Conservation (phyloP, 139 green algal genomes). For the Micromonas pusilla region DNA sequence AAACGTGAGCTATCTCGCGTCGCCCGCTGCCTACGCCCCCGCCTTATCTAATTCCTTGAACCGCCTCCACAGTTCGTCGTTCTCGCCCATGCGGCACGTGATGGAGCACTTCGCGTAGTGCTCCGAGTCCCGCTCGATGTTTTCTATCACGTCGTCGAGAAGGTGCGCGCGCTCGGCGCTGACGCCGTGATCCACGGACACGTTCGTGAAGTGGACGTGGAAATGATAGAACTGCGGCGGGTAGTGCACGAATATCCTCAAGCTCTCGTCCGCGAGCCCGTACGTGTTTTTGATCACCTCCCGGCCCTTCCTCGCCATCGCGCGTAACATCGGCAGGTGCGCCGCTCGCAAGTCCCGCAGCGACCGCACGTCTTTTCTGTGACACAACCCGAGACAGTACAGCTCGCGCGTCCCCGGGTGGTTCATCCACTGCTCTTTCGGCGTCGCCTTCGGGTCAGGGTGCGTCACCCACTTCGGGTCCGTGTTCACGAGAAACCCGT, state of each 20-base stretch:
- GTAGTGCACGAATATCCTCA: constrained; percentile 29
- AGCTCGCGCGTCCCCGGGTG: neutral
- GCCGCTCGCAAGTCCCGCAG: constrained; percentile 10
- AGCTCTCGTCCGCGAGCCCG: neutral
- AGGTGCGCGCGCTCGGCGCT: constrained; percentile 11
- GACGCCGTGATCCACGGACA: neutral
- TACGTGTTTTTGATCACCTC: constrained; percentile 5
- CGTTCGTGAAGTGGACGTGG: constrained; percentile 19
- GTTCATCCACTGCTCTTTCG: neutral
- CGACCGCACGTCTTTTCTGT: neutral
- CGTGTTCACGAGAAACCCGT: constrained; percentile 14
- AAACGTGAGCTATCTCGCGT: too few species aligned
- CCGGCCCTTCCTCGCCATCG: neutral
- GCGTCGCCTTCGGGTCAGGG: constrained; percentile 8
- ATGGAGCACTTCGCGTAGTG: constrained; percentile 11
- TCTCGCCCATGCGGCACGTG: neutral
- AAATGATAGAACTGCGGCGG: constrained; percentile 31
- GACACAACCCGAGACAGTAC: constrained; percentile 24
- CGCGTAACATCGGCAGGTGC: constrained; percentile 15
- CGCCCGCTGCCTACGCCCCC: too few species aligned
- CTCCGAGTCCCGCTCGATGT: constrained; percentile 20
- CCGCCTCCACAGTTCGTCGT: neutral
- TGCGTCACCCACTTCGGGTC: constrained; percentile 27
- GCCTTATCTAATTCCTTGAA: neutral
- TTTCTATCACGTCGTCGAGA: constrained; percentile 22